Percentiles rank a stretch among this genome's conserved stretches.
Evolutionary conservation across 148 eudicot genomes (phyloP).

Genomic region (Nepenthes gracilis): DNA sequence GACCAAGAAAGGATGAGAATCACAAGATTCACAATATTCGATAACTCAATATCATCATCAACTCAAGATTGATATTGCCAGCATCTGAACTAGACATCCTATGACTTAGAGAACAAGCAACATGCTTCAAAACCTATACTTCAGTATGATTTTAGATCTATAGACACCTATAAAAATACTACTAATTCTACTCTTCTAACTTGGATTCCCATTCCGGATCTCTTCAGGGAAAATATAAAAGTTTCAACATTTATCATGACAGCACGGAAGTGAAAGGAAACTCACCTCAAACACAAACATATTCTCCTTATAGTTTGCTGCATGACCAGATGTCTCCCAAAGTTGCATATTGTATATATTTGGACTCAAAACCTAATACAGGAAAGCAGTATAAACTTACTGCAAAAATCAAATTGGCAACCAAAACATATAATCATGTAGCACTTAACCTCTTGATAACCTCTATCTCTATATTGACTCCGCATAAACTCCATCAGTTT

Average conservation of each 20-base stretch:
- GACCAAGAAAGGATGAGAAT: too few species aligned
- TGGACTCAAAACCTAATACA: slow-evolving; percentile 70
- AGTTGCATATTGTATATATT: slow-evolving; percentile 96
- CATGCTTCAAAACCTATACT: too few species aligned
- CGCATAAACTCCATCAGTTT: slow-evolving; percentile 80
- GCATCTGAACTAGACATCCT: too few species aligned
- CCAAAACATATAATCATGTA: not conserved
- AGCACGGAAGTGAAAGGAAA: not conserved
- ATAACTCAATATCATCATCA: too few species aligned
- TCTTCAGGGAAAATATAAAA: too few species aligned
- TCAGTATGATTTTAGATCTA: too few species aligned
- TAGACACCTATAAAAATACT: too few species aligned
- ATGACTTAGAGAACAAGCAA: too few species aligned
- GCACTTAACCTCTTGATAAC: slow-evolving; percentile 69
- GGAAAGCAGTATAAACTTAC: slow-evolving; percentile 2
- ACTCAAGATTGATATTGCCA: too few species aligned
- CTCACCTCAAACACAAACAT: slow-evolving; percentile 94
- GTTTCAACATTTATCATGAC: not conserved
- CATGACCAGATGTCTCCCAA: slow-evolving; percentile 98
- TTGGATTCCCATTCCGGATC: too few species aligned
- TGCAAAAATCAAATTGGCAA: not conserved
- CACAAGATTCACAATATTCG: too few species aligned
- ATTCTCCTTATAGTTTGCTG: slow-evolving; percentile 93
- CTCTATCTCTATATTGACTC: slow-evolving; percentile 70
- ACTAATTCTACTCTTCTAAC: too few species aligned